Evolutionary conservation across 2,329 filamentous ascomycete species (phyloP).

Genomic region (Bretziella fagacearum): DNA sequence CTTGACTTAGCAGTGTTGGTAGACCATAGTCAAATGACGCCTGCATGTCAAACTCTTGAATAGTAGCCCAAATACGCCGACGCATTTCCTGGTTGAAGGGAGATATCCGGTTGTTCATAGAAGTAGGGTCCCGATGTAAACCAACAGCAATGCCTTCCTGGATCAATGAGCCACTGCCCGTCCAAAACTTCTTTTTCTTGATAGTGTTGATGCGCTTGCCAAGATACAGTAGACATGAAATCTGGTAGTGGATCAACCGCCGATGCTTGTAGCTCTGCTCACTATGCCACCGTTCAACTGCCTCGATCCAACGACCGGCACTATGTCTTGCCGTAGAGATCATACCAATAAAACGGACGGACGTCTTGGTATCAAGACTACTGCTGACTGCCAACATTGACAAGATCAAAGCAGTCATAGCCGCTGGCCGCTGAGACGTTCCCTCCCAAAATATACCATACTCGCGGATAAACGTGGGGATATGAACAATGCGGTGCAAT

Average conservation of each 20-base stretch:
- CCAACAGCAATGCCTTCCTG: conserved; percentile 42
- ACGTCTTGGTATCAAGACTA: conserved; percentile 35
- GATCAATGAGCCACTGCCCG: conserved; percentile 36
- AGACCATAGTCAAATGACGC: conserved; percentile 43
- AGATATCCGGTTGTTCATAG: conserved; percentile 36
- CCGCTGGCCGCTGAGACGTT: conserved; percentile 26
- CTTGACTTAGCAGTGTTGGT: conserved; percentile 38
- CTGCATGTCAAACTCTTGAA: conserved; percentile 45
- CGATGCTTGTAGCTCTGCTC: conserved; percentile 45
- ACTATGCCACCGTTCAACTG: conserved; percentile 36
- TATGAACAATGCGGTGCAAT: conserved; percentile 40
- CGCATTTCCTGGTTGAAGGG: conserved; percentile 47
- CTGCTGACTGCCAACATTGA: conserved; percentile 43
- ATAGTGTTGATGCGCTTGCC: conserved; percentile 45
- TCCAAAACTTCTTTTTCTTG: conserved; percentile 50
- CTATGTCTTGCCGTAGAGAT: conserved; percentile 36
- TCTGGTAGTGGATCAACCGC: conserved; percentile 42
- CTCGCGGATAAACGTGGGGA: conserved; percentile 39
- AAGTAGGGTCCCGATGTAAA: conserved; percentile 41
- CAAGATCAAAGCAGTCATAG: conserved; percentile 41
- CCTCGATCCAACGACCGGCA: conserved; percentile 39
- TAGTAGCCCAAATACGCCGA: conserved; percentile 41
- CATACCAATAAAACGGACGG: conserved; percentile 39
- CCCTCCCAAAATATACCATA: conserved; percentile 36
- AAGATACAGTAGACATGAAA: conserved; percentile 41